These are phyloP conservation scores for Pythium sukuiense DNA, from an alignment of 352 stramenopile species.

Conservation along the genomic window DNA sequence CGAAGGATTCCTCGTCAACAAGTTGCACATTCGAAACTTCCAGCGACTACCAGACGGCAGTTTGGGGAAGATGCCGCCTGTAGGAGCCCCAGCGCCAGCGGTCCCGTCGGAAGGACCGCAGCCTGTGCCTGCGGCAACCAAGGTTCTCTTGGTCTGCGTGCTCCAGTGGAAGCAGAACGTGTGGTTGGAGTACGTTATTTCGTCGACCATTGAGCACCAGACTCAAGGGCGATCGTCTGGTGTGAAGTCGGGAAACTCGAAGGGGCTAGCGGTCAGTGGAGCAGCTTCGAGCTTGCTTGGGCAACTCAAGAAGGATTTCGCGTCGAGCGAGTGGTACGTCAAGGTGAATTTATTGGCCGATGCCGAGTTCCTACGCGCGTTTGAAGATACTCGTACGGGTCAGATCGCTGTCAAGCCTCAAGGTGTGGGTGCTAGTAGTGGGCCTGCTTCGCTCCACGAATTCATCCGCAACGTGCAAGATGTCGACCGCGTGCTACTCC, in stretches of 20 bases:
- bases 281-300: slow-evolving; percentile 1
- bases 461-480: slow-evolving; percentile 88
- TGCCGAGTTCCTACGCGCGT: slow-evolving; percentile 79
- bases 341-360: slow-evolving; percentile 86
- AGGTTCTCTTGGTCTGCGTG: slow-evolving; percentile 81
- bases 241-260: slow-evolving; percentile 1
- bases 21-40: slow-evolving; percentile 49
- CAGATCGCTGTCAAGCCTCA: not conserved
- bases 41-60: slow-evolving; percentile 27
- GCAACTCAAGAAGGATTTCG: slow-evolving; percentile 20
- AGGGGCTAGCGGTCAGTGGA: not conserved
- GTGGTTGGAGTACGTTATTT: slow-evolving; percentile 88
- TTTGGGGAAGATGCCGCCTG: slow-evolving; percentile 17
- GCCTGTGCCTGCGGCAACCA: slow-evolving; percentile 32
- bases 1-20: slow-evolving; percentile 86
- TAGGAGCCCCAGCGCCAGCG: not conserved
- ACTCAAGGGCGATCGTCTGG: not conserved
- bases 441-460: slow-evolving; percentile 61
- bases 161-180: slow-evolving; percentile 89
- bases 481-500: slow-evolving; percentile 80
- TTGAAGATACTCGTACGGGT: slow-evolving; percentile 45
- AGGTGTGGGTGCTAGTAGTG: slow-evolving; percentile 17
- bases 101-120: slow-evolving; percentile 1
- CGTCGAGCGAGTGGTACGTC: slow-evolving; percentile 73
- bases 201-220: slow-evolving; percentile 56